Conservation (phyloP, 768 basidiomycete genomes). For the Calvatia gigantea region DNA sequence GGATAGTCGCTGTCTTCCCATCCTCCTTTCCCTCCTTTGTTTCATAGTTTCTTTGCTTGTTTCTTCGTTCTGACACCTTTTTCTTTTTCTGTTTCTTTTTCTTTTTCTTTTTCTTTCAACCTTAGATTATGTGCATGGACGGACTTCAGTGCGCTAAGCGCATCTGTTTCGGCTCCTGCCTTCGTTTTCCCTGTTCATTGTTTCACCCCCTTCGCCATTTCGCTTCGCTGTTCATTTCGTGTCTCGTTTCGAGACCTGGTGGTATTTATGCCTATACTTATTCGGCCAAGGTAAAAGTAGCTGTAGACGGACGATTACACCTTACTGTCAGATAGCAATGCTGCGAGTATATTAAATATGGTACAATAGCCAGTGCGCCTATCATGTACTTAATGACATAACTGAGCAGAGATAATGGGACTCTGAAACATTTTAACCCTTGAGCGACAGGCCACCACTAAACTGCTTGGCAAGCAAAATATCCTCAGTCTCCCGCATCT, state of each 20-base stretch:
- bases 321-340: background rate
- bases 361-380: background rate
- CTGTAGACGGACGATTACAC: background rate
- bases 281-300: constrained; percentile 4
- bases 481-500: constrained; percentile 29
- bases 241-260: background rate
- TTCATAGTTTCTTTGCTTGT: background rate
- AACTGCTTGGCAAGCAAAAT: constrained; percentile 1
- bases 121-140: background rate
- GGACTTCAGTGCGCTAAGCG: background rate
- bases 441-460: constrained; percentile 4
- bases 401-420: background rate
- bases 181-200: background rate
- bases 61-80: background rate
- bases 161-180: background rate
- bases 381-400: background rate
- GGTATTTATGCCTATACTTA: constrained; percentile 12
- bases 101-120: background rate
- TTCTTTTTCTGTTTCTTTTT: background rate
- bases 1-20: background rate
- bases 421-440: background rate
- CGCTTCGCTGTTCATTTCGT: background rate
- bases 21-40: constrained; percentile 7
- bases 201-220: background rate
- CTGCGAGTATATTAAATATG: background rate